These are phyloP conservation scores for Suhomyces anneliseae DNA, from an alignment of 1,139 yeast genomes.

Conservation along the genomic window DNA sequence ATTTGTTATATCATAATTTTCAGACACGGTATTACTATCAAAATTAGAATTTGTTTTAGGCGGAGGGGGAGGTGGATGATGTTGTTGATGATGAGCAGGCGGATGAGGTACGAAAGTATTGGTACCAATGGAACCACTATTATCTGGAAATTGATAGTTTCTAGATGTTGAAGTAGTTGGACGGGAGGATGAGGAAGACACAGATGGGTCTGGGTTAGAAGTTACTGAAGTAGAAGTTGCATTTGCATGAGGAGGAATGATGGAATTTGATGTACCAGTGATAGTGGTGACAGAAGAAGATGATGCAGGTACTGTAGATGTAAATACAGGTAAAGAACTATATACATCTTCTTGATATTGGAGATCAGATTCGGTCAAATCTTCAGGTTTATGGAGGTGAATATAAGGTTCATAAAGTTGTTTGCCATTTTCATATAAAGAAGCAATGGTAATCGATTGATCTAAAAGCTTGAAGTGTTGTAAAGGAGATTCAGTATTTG, in stretches of 20 bases:
- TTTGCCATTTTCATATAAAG: conserved; percentile 36
- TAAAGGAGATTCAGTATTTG: background rate
- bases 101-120: too few species aligned
- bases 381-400: conserved; percentile 31
- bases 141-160: too few species aligned
- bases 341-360: conserved; percentile 31
- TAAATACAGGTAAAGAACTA: background rate
- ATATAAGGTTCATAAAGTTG: conserved; percentile 34
- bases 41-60: conserved; percentile 7
- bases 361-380: conserved; percentile 33
- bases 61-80: background rate
- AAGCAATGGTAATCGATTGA: conserved; percentile 45
- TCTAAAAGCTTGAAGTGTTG: conserved; percentile 26
- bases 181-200: too few species aligned
- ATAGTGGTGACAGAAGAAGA: background rate
- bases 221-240: too few species aligned
- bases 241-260: background rate
- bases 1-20: conserved; percentile 26
- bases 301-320: background rate
- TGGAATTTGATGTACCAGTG: background rate
- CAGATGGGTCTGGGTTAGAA: too few species aligned
- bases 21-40: conserved; percentile 18
- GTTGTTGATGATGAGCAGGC: too few species aligned
- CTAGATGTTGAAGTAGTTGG: too few species aligned
- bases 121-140: too few species aligned